Evolutionary conservation across 768 basidiomycete species (phyloP), one percentile per base, ranked within the genome.

Genomic region (Tylopilus rubrobrunneus): DNA sequence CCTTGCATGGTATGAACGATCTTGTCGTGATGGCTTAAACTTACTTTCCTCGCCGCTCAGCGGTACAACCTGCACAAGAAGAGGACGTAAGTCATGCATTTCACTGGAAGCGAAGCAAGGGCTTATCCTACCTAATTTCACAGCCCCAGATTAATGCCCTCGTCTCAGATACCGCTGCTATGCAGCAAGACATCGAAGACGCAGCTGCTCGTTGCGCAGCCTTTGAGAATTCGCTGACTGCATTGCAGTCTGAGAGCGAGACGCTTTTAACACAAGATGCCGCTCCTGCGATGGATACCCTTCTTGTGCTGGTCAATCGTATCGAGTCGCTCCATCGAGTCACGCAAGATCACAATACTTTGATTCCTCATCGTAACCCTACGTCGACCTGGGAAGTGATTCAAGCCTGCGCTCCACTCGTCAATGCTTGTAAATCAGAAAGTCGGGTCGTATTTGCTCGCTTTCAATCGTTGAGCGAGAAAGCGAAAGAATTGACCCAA

Each of bases 251-350:
- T 0, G 48, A 49, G 36, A 49, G 45, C 9, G 58, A 56, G 8
- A 25, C n/a, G 3, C 49, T 60, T 31, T 4, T 60, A 33, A 39
- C 19, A 7, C 21, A 19, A 34, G 44, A 40, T 8, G 59, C 47
- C 5, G 10, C 27, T 3, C 50, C 50, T 25, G 59, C 53, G 10
- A 60, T 60, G 53, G 53, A 49, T 1, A 27, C 47, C 8, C 53
- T 56, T 15, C 23, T 56, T 7, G 17, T 33, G 2, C 46, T 60
- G 39, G 46, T 60, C 39, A 15, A 46, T 5, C 21, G 2, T 10
- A 46, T 56, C 33, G 53, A 59, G 11, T 45, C 52, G 25, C 49
- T 59, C 28, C 49, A 56, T n/a, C 43, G 28, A 48, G 12, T 19
- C 5, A 45, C 44, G 1, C 53, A 55, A 23, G 40, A 40, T 31